Percentiles rank a stretch among this genome's conserved stretches.
Evolutionary conservation across 441 rosid species (phyloP).

Genomic region (Theobroma grandiflorum): DNA sequence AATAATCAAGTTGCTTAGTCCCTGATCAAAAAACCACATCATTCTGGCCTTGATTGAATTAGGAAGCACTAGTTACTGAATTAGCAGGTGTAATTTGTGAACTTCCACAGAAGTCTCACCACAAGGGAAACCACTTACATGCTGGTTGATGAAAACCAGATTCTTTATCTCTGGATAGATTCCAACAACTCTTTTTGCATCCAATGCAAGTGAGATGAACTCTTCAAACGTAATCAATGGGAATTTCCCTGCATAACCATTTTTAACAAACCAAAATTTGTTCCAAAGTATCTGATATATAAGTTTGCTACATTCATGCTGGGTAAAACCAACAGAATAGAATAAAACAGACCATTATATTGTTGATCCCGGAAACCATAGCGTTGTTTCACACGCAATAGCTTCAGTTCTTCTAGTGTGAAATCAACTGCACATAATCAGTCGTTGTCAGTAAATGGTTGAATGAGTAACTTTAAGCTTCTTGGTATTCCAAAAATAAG

Average conservation of each 20-base stretch:
- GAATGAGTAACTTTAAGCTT: neutral
- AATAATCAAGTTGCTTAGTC: no score
- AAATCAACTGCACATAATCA: constrained; percentile 73
- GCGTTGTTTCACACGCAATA: constrained; percentile 76
- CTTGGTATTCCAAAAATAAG: no score
- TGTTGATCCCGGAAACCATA: constrained; percentile 79
- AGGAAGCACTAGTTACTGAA: no score
- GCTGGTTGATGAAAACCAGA: constrained; percentile 82
- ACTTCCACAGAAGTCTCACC: no score
- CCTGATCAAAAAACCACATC: neutral
- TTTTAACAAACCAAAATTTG: neutral
- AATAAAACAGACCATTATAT: constrained; percentile 65
- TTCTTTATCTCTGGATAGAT: constrained; percentile 95
- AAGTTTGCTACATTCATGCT: neutral
- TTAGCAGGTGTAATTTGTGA: neutral
- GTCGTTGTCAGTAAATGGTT: neutral
- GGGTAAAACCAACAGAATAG: neutral
- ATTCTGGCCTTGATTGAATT: neutral
- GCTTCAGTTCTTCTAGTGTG: constrained; percentile 72
- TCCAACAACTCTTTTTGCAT: constrained; percentile 86
- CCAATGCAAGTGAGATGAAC: constrained; percentile 80
- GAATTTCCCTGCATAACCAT: constrained; percentile 59
- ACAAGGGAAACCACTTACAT: constrained; percentile 47
- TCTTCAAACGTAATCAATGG: constrained; percentile 84
- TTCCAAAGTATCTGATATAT: neutral